Percentiles rank a stretch among this genome's conserved stretches.
These are phyloP conservation scores for Trichoderma erinaceum DNA, from an alignment of 495 filamentous ascomycete genomes.

Conservation along the genomic window DNA sequence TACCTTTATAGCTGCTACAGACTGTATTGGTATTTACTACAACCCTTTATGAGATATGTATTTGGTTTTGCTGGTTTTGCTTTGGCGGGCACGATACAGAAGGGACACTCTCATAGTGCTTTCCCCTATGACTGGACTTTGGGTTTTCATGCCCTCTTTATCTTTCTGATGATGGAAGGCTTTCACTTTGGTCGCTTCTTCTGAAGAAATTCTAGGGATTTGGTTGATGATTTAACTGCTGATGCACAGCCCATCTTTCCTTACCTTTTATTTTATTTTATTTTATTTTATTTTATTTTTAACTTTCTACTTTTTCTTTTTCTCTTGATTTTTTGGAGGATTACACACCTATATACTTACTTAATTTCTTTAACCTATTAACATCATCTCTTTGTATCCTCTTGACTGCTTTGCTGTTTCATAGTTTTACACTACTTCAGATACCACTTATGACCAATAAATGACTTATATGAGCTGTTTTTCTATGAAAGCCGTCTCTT, in stretches of 20 bases:
- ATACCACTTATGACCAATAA: conserved; percentile 13
- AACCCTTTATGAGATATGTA: conserved; percentile 21
- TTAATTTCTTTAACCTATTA: conserved; percentile 6
- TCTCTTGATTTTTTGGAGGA: neutral
- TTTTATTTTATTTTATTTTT: neutral
- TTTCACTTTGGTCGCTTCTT: conserved; percentile 7
- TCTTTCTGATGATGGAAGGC: conserved; percentile 14
- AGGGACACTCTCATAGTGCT: neutral
- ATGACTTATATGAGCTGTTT: neutral
- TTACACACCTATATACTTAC: neutral
- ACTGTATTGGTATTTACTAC: conserved; percentile 5
- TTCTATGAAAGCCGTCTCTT: neutral
- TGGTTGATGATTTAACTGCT: neutral
- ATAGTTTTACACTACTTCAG: neutral
- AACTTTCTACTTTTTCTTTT: neutral
- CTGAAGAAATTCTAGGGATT: neutral
- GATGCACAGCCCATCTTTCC: neutral
- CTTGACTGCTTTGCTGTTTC: conserved; percentile 13
- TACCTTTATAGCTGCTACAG: conserved; percentile 19
- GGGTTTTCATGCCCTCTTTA: neutral
- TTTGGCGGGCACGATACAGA: conserved; percentile 6
- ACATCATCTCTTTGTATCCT: neutral
- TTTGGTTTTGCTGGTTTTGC: conserved; percentile 19
- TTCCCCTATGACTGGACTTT: neutral
- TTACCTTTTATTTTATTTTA: neutral